phyloP scores from a whole-genome alignment of 2,329 filamentous ascomycete species.

The Tetracladium maxilliforme region DNA sequence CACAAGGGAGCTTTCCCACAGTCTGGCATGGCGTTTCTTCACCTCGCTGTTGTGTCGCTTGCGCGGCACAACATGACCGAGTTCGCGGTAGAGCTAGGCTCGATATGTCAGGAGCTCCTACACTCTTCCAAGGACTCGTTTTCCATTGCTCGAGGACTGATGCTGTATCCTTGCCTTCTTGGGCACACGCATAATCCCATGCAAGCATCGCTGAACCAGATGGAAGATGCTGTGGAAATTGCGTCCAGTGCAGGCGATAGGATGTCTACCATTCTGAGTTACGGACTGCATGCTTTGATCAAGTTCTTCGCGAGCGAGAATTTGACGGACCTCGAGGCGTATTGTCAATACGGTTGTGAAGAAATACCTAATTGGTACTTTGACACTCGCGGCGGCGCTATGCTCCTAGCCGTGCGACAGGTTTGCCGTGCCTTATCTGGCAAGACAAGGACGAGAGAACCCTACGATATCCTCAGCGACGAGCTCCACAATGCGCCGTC shows the following conservation, averaged over 20 bases:
- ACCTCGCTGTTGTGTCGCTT: conserved; percentile 52
- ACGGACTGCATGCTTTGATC: conserved; percentile 51
- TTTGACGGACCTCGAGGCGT: conserved; percentile 52
- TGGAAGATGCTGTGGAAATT: conserved; percentile 53
- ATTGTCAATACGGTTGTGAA: conserved; percentile 57
- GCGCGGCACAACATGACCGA: conserved; percentile 57
- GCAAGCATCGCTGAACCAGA: conserved; percentile 36
- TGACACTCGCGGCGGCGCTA: conserved; percentile 56
- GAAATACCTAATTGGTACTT: conserved; percentile 59
- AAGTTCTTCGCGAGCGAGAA: conserved; percentile 59
- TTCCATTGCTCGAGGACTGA: conserved; percentile 52
- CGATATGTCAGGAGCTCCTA: conserved; percentile 47
- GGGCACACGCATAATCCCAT: conserved; percentile 56
- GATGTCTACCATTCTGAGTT: conserved; percentile 55
- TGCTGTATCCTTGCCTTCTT: conserved; percentile 54
- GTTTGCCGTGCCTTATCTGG: conserved; percentile 57
- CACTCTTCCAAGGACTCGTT: conserved; percentile 48
- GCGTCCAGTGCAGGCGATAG: conserved; percentile 54
- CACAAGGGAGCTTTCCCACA: conserved; percentile 52
- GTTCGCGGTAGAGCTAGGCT: conserved; percentile 50
- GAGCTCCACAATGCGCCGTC: conserved; percentile 42
- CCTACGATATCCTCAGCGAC: conserved; percentile 46
- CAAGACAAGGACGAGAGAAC: conserved; percentile 41
- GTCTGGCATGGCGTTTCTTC: conserved; percentile 51
- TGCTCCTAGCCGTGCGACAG: conserved; percentile 53